These are phyloP conservation scores for Skeletonema menzelii DNA, from an alignment of 108 stramenopile species.

Conservation along the genomic window DNA sequence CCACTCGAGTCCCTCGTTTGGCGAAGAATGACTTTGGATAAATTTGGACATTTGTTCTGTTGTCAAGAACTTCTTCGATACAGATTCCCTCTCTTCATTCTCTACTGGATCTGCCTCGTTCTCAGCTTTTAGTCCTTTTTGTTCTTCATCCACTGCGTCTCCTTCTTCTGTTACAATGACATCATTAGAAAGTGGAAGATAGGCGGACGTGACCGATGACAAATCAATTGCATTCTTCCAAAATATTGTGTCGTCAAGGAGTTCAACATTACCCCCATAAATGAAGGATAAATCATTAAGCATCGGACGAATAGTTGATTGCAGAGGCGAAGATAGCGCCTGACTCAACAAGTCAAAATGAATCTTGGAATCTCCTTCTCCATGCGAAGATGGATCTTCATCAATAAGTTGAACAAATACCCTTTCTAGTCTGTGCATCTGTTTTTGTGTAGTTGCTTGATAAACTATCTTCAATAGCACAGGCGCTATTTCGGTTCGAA, in stretches of 20 bases:
- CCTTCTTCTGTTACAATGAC: conserved; percentile 2
- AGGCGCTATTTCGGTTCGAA: conserved; percentile 14
- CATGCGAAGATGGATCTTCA: conserved; percentile 34
- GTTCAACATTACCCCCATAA: conserved; percentile 28
- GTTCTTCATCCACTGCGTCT: background rate
- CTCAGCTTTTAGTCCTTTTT: background rate
- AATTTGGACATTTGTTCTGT: conserved; percentile 20
- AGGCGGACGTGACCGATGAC: conserved; percentile 12
- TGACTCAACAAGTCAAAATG: conserved; percentile 21
- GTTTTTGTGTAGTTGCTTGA: background rate
- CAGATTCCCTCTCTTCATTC: background rate
- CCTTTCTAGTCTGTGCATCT: conserved; percentile 15
- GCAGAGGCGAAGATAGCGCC: conserved; percentile 25
- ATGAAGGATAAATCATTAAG: conserved; percentile 29
- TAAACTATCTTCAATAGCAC: conserved; percentile 7
- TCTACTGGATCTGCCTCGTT: background rate
- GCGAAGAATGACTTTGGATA: conserved; percentile 12
- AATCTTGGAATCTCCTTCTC: conserved; percentile 1
- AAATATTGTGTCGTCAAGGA: background rate
- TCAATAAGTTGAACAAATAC: conserved; percentile 30
- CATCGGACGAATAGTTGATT: conserved; percentile 11
- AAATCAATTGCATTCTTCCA: conserved; percentile 2
- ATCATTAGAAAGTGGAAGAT: conserved; percentile 13
- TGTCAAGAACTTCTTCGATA: conserved; percentile 13
- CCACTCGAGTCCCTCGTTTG: conserved; percentile 23